Evolutionary conservation across 768 basidiomycete species (phyloP), one percentile per base, ranked within the genome.

Genomic region (Pleurotus tuoliensis): DNA sequence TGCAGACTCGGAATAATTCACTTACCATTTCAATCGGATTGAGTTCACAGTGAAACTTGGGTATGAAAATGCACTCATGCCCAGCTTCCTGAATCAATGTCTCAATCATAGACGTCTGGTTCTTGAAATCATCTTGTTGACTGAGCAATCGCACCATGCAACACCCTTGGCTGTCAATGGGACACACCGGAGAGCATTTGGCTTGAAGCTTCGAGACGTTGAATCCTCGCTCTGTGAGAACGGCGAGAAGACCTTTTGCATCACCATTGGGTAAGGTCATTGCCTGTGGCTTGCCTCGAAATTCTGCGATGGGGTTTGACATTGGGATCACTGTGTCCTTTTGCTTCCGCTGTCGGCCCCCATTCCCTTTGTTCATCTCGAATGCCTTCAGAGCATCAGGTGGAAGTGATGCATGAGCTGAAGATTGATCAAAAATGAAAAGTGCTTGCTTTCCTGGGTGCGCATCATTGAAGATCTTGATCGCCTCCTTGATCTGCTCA

Each of bases 381-480:
- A 62, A 68, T n/a, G 65, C 66, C 44, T 66, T 64, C 20, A 74
- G 61, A n/a, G 73, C 67, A 66, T 73, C 63, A 1, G 65, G 57
- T 12, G 67, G 56, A 43, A 68, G 61, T 2, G 71, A 65, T 1
- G 55, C 63, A 49, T 78, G 76, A 24, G 73, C 74, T 2, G 76
- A 76, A 8, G 75, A 76, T 48, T 76, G 71, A 62, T 78, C 72
- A 61, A 74, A 78, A 22, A 78, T 62, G 39, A 77, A 76, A 0
- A 76, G 57, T 0, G 62, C 63, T 11, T 66, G 58, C 4, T 63
- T 64, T 4, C 64, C 61, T 2, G 74, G 73, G 61, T 73, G 68
- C 5, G 64, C 63, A 16, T 55, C 52, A 34, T 78, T 71, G 61
- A 76, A 75, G 13, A 77, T 66, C 0, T 57, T 2, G 20, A 78